These are phyloP conservation scores for Colletotrichum sp. DNA, from an alignment of 2,329 filamentous ascomycete genomes.

Conservation along the genomic window DNA sequence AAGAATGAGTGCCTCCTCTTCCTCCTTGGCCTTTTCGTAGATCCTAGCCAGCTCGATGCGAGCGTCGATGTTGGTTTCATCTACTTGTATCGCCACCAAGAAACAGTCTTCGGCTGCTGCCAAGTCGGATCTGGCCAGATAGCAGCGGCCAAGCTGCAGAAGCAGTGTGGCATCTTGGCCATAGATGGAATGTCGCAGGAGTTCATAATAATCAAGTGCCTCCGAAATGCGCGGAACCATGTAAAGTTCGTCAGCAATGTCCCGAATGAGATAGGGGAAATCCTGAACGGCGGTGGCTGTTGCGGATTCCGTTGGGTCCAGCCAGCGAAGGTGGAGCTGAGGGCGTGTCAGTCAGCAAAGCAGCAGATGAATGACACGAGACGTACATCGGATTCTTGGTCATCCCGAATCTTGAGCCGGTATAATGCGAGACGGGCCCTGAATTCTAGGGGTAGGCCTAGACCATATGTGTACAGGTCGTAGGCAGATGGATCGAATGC, in stretches of 20 bases:
- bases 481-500: slow-evolving; percentile 64
- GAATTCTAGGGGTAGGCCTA: slow-evolving; percentile 79
- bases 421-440: slow-evolving; percentile 84
- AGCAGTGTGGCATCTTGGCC: slow-evolving; percentile 57
- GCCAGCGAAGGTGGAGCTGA: slow-evolving; percentile 71
- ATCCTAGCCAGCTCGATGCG: slow-evolving; percentile 82
- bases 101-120: slow-evolving; percentile 80
- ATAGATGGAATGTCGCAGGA: slow-evolving; percentile 54
- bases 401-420: slow-evolving; percentile 72
- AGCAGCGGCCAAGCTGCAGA: slow-evolving; percentile 69
- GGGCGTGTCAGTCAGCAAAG: slow-evolving; percentile 8
- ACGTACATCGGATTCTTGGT: slow-evolving; percentile 76
- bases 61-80: slow-evolving; percentile 75
- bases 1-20: slow-evolving; percentile 77
- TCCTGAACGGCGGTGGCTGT: slow-evolving; percentile 39
- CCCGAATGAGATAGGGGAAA: slow-evolving; percentile 80
- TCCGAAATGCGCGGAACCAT: slow-evolving; percentile 35
- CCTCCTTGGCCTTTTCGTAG: slow-evolving; percentile 77
- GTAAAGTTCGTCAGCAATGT: slow-evolving; percentile 59
- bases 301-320: slow-evolving; percentile 57
- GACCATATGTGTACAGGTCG: slow-evolving; percentile 67
- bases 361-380: background rate
- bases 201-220: slow-evolving; percentile 62
- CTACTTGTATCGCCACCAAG: slow-evolving; percentile 73
- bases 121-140: slow-evolving; percentile 66